phyloP scores from a whole-genome alignment of 2,329 filamentous ascomycete species.

The Exophiala viscosa region DNA sequence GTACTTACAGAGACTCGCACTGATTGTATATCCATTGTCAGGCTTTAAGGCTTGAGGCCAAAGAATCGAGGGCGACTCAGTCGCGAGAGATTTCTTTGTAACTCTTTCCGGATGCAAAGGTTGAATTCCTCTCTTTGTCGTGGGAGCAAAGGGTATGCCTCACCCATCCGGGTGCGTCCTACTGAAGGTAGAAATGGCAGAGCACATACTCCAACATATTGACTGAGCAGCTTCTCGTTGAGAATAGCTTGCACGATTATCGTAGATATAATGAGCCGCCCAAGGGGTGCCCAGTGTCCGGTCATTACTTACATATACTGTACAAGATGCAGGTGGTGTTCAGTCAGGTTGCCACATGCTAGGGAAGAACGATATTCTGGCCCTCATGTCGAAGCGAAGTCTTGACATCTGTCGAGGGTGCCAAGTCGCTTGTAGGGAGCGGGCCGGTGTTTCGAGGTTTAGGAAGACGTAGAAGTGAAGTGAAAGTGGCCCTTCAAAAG shows the following conservation, averaged over 20 bases:
- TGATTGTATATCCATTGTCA: neutral
- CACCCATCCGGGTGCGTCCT: neutral
- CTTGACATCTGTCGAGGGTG: no score
- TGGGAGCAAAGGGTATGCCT: neutral
- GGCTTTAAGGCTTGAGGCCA: neutral
- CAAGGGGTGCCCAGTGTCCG: no score
- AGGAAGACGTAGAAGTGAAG: no score
- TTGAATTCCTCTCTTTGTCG: neutral
- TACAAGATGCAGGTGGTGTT: no score
- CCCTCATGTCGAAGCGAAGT: no score
- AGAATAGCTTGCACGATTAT: no score
- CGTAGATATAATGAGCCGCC: no score
- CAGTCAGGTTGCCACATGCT: no score
- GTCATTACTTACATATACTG: no score
- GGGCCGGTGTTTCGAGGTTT: neutral
- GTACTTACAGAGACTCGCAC: neutral
- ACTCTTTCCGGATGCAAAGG: constrained; percentile 3
- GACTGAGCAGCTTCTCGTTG: no score
- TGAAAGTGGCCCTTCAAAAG: constrained; percentile 2
- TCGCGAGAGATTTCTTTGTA: constrained; percentile 7
- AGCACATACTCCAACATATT: neutral
- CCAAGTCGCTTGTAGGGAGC: no score
- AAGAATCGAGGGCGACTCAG: neutral
- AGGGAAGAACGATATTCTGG: no score
- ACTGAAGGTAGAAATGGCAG: neutral